Evolutionary conservation across 2,329 filamentous ascomycete genomes (phyloP).

Genomic region (Ilyonectria destructans): DNA sequence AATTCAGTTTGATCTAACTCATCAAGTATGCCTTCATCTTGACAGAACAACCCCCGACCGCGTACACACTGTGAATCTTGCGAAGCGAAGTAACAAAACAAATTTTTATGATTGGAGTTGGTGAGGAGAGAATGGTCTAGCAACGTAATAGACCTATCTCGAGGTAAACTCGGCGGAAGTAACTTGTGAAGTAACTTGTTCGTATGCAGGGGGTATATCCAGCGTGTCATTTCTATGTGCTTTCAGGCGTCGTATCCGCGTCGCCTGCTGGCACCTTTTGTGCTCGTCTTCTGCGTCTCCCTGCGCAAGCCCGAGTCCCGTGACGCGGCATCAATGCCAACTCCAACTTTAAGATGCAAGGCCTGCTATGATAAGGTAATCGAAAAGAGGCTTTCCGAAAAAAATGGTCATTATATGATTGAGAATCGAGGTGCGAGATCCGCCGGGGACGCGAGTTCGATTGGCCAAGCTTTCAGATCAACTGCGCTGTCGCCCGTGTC

Average conservation of each 20-base stretch:
- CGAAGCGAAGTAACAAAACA: constrained; percentile 38
- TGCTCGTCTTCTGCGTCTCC: constrained; percentile 39
- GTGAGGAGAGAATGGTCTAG: constrained; percentile 47
- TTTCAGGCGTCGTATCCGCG: constrained; percentile 44
- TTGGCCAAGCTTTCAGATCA: constrained; percentile 23
- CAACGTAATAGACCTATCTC: constrained; percentile 49
- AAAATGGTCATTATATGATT: constrained; percentile 50
- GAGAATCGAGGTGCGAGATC: constrained; percentile 41
- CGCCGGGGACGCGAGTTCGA: constrained; percentile 26
- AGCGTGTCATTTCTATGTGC: constrained; percentile 52
- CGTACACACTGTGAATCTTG: constrained; percentile 23
- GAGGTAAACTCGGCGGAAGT: constrained; percentile 47
- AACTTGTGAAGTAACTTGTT: constrained; percentile 50
- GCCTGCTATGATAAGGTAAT: constrained; percentile 48
- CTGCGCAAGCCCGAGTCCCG: constrained; percentile 41
- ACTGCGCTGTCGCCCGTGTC: constrained; percentile 31
- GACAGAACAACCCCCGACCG: constrained; percentile 25
- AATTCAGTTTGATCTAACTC: constrained; percentile 24
- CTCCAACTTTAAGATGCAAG: constrained; percentile 48
- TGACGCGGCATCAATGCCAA: constrained; percentile 43
- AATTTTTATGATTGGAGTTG: constrained; percentile 48
- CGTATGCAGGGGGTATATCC: constrained; percentile 52
- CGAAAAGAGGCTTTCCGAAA: constrained; percentile 37
- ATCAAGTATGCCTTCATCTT: constrained; percentile 27
- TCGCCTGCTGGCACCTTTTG: constrained; percentile 46